phyloP scores from a whole-genome alignment of 345 rosid genomes.

The Eucalyptus microcorys region DNA sequence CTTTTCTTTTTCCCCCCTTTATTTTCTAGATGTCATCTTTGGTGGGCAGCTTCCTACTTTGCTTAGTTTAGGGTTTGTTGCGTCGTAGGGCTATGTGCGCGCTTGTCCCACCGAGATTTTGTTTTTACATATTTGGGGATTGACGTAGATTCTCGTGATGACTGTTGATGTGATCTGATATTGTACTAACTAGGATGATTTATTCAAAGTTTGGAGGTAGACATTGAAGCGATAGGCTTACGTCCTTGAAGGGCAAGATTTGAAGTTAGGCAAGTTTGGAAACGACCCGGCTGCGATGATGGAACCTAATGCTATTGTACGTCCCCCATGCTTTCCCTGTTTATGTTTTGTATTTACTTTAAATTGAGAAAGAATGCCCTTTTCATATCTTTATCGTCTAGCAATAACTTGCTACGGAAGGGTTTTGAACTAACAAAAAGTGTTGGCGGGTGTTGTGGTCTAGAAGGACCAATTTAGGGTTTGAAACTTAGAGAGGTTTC shows the following conservation, averaged over 20 bases:
- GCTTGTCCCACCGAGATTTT: background rate
- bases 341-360: background rate
- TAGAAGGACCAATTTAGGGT: background rate
- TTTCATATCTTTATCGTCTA: background rate
- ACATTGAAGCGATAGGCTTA: background rate
- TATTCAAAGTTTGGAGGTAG: background rate
- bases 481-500: background rate
- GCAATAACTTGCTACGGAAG: background rate
- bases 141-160: background rate
- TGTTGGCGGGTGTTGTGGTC: background rate
- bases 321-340: background rate
- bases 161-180: background rate
- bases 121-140: background rate
- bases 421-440: background rate
- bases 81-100: background rate
- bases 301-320: background rate
- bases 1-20: background rate
- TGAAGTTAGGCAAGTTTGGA: background rate
- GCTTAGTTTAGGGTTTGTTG: background rate
- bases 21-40: background rate
- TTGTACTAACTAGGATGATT: background rate
- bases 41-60: background rate
- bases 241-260: background rate
- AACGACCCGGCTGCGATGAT: background rate
- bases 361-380: background rate